Conservation (phyloP, 2,329 filamentous ascomycete species). For the Volutella citrinella region DNA sequence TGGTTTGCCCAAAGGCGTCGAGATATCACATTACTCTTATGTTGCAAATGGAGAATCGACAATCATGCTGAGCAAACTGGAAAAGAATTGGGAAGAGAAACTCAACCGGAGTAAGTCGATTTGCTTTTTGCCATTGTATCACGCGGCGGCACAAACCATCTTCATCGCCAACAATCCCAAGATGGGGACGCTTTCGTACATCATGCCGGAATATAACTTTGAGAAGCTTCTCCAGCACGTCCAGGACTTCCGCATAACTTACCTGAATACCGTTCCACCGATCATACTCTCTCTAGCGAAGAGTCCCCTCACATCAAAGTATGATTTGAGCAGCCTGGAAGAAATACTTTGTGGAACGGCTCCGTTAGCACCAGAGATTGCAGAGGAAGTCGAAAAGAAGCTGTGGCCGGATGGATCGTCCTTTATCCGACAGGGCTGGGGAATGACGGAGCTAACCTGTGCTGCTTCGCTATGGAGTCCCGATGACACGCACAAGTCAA, state of each 20-base stretch:
- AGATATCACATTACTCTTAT: constrained; percentile 70
- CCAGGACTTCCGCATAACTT: not conserved
- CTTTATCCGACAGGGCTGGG: constrained; percentile 4
- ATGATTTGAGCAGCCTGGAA: not conserved
- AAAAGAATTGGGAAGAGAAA: too few species aligned
- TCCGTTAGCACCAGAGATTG: constrained; percentile 1
- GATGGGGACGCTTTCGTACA: not conserved
- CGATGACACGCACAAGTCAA: not conserved
- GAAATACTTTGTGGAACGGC: constrained; percentile 2
- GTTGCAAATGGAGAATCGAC: constrained; percentile 54
- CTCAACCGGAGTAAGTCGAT: too few species aligned
- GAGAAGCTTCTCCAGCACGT: constrained; percentile 3
- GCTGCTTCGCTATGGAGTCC: not conserved
- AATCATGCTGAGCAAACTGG: not conserved
- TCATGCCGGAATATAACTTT: constrained; percentile 2
- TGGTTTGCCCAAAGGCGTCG: constrained; percentile 78
- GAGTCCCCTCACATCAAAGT: constrained; percentile 2
- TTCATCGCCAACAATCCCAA: constrained; percentile 2
- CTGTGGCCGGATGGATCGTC: constrained; percentile 1
- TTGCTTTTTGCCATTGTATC: constrained; percentile 4
- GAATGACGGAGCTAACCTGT: constrained; percentile 5
- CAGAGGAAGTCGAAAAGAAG: constrained; percentile 2
- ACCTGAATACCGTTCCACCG: not conserved
- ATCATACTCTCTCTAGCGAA: constrained; percentile 1
- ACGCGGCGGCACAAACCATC: constrained; percentile 3